Evolutionary conservation across 2,329 filamentous ascomycete genomes (phyloP), one percentile per base, ranked within the genome.

Genomic region (Bipolaris oryzae): DNA sequence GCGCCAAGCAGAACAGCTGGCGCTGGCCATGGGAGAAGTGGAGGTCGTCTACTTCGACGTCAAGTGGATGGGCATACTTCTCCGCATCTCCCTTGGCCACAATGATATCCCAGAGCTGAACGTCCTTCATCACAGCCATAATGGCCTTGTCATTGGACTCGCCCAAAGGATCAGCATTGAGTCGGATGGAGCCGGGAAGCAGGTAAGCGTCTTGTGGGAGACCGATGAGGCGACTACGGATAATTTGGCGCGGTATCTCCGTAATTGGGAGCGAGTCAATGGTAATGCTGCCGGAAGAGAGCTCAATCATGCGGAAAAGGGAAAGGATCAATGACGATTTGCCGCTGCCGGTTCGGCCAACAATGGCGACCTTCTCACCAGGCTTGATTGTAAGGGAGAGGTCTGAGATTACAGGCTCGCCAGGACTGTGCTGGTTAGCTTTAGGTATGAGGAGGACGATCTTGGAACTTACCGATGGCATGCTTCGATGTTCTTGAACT

Each of bases 1-100:
- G 74, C 0, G 84, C 86, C 1, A 90, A 79, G 60, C 82, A 86
- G 62, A 90, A 87, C 0, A 89, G 78, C 64, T 89, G 87, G 42
- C 81, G 81, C 69, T 89, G 87, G 0, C 87, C 87, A 20, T 72
- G 66, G 13, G 64, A 69, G 43, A 74, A 69, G 43, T 74, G 69
- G 10, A 72, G 55, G 48, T 73, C 70, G 6, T 73, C 68, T 13
- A 74, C 69, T 11, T 65, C 50, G 7, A 72, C 68, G 44, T 74
- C 70, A 13, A 74, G 61, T 9, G 71, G 71, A 55, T 74, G 71
- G 18, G 59, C 62, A 35, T 74, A 72, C 46, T 69, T 73, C 16
- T 61, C 67, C 21, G 66, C 64, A 52, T 70, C 67, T 16, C 73
- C 64, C 50, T 68, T 73, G 0, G 66, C 54, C 1, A 77, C 70